phyloP scores from a whole-genome alignment of 73 alveolate species.

The Chromera velia region DNA sequence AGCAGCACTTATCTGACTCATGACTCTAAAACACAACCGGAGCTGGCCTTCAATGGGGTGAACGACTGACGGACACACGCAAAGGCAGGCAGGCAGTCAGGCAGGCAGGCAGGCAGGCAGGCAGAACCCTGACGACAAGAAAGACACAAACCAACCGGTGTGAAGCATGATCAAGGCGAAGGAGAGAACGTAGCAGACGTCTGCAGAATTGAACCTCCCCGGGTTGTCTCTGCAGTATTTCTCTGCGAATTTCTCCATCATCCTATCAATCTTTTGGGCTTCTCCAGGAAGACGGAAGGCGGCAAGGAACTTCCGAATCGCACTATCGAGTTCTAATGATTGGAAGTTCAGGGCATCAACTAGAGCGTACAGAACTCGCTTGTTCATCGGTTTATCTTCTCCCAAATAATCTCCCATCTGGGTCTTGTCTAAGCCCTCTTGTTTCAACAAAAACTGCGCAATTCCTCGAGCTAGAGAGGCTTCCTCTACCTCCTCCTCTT shows the following conservation, averaged over 20 bases:
- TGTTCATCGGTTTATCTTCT: slow-evolving; percentile 77
- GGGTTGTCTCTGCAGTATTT: slow-evolving; percentile 80
- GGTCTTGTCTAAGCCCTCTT: slow-evolving; percentile 64
- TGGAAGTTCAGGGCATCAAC: slow-evolving; percentile 68
- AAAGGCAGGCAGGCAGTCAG: too few relatives aligned
- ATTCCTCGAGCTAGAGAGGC: too few relatives aligned
- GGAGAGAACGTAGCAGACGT: slow-evolving; percentile 61
- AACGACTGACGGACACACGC: too few relatives aligned
- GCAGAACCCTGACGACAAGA: too few relatives aligned
- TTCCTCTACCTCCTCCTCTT: too few relatives aligned
- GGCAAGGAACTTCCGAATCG: slow-evolving; percentile 74
- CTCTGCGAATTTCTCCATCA: slow-evolving; percentile 85
- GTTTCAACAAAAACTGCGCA: neutral
- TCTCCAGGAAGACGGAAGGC: slow-evolving; percentile 91
- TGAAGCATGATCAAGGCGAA: slow-evolving; percentile 86
- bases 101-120: too few relatives aligned
- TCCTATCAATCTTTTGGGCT: slow-evolving; percentile 83
- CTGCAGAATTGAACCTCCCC: slow-evolving; percentile 69
- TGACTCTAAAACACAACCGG: too few relatives aligned
- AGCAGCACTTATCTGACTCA: too few relatives aligned
- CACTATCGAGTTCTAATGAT: slow-evolving; percentile 55
- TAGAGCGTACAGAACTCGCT: slow-evolving; percentile 67
- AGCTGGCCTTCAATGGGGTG: too few relatives aligned
- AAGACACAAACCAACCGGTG: too few relatives aligned
- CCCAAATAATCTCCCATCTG: slow-evolving; percentile 87